A percentile compares a stretch with the other conserved stretches of the same genome.
Conservation (phyloP, 2,329 filamentous ascomycete genomes). For the Fusarium subtropicale region DNA sequence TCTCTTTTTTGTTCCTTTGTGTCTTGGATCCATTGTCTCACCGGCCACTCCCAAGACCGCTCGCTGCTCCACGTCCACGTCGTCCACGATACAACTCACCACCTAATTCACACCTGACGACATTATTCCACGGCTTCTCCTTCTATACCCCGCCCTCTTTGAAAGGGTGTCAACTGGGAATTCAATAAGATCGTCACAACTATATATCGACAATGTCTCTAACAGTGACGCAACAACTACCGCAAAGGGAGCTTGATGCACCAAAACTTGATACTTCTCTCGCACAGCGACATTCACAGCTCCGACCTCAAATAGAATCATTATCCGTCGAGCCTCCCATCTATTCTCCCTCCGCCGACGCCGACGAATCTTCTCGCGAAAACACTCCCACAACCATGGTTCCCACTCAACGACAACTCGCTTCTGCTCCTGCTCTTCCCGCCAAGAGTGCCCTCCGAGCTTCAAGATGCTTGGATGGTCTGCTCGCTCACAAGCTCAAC, state of each 20-base stretch:
- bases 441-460: conserved; percentile 62
- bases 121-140: conserved; percentile 29
- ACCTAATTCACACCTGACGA: conserved; percentile 28
- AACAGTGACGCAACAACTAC: conserved; percentile 38
- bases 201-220: conserved; percentile 42
- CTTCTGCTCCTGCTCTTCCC: conserved; percentile 60
- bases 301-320: conserved; percentile 44
- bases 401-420: conserved; percentile 42
- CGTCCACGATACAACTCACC: conserved; percentile 13
- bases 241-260: conserved; percentile 39
- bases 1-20: conserved; percentile 42
- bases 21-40: conserved; percentile 39
- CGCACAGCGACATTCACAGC: conserved; percentile 32
- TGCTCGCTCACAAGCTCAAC: conserved; percentile 49
- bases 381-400: conserved; percentile 48
- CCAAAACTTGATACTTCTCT: conserved; percentile 38
- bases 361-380: conserved; percentile 41
- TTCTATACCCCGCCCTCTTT: conserved; percentile 26
- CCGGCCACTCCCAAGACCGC: conserved; percentile 37
- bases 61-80: conserved; percentile 18
- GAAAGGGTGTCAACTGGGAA: conserved; percentile 35
- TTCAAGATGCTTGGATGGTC: conserved; percentile 55
- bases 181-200: conserved; percentile 33
- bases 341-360: conserved; percentile 44
- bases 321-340: conserved; percentile 45